Evolutionary conservation across 108 stramenopile genomes (phyloP).

Genomic region (Heterococcus sp.): DNA sequence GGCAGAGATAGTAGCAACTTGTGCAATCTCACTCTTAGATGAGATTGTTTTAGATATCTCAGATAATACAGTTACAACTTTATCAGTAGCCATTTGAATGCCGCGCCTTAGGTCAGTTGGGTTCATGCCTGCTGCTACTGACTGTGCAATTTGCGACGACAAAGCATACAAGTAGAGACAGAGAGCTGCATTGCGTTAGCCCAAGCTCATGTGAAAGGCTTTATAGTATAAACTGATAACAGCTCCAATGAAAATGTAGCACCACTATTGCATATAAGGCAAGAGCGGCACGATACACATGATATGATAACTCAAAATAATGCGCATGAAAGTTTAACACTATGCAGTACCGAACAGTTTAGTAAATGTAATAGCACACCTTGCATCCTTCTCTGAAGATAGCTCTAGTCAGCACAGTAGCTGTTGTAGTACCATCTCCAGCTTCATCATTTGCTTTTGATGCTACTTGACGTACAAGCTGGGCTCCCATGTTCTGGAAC

Average conservation of each 20-base stretch:
- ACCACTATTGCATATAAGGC: no score
- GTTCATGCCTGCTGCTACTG: constrained; percentile 98
- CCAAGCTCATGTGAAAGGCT: neutral
- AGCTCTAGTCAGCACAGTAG: constrained; percentile 93
- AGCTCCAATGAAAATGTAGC: no score
- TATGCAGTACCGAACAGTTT: neutral
- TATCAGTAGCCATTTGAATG: constrained; percentile 87
- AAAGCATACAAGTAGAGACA: neutral
- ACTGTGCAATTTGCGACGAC: constrained; percentile 41
- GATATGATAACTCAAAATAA: no score
- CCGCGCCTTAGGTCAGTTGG: constrained; percentile 93
- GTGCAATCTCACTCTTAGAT: constrained; percentile 90
- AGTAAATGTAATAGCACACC: constrained; percentile 3
- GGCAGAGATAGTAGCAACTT: constrained; percentile 98
- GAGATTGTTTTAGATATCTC: constrained; percentile 89
- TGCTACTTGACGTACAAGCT: constrained; percentile 76
- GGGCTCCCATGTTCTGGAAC: constrained; percentile 98
- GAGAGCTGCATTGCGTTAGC: no score
- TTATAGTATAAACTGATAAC: no score
- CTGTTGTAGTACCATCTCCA: constrained; percentile 99
- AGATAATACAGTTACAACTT: constrained; percentile 75
- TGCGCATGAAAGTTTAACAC: constrained; percentile 1
- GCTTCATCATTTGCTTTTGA: constrained; percentile 98
- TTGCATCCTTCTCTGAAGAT: constrained; percentile 98
- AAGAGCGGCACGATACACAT: no score